Evolutionary conservation across 1,284 basidiomycete genomes (phyloP).

Genomic region (Trichosporon sp.): DNA sequence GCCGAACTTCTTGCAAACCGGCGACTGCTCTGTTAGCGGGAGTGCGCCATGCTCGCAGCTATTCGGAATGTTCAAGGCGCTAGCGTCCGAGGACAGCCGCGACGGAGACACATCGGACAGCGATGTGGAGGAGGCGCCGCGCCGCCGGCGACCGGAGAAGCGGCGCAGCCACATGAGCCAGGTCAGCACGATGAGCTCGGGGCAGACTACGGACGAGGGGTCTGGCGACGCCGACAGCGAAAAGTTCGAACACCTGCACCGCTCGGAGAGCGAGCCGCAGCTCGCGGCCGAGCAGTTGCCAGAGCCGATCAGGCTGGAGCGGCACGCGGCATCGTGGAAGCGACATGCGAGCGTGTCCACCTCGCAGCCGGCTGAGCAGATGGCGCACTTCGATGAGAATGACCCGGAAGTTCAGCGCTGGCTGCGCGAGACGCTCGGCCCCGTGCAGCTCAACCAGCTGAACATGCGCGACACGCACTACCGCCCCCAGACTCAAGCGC

Average conservation of each 20-base stretch:
- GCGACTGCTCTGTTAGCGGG: not conserved
- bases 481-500: not conserved
- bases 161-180: not conserved
- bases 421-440: constrained; percentile 20
- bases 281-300: not conserved
- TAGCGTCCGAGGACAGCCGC: constrained; percentile 20
- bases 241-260: not conserved
- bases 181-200: not conserved
- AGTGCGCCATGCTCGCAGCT: constrained; percentile 27
- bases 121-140: not conserved
- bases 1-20: not conserved
- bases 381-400: not conserved
- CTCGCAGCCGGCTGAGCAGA: constrained; percentile 4
- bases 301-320: not conserved
- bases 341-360: not conserved
- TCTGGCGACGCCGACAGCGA: not conserved
- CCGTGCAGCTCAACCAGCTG: not conserved
- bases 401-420: constrained; percentile 21
- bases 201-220: not conserved
- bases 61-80: constrained; percentile 38
- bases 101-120: constrained; percentile 21
- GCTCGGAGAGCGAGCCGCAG: not conserved
- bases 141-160: not conserved
- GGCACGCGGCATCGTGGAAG: not conserved
- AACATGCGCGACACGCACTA: not conserved